phyloP scores from a whole-genome alignment of 1,284 basidiomycete genomes.

The Pyrrhoderma noxium region DNA sequence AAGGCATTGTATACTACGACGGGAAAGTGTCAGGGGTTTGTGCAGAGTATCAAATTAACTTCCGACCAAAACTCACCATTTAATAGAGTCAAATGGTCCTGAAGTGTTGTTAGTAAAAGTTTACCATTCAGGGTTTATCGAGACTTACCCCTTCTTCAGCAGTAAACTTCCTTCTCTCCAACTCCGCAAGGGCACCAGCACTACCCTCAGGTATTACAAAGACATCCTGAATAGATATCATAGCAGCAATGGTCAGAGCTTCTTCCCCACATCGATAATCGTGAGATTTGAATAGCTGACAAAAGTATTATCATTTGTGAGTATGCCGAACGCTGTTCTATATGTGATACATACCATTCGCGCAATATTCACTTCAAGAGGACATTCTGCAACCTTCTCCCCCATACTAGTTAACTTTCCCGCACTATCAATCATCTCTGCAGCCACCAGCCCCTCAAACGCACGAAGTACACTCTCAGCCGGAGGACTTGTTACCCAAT shows the following conservation, averaged over 20 bases:
- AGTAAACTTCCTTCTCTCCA: constrained; percentile 91
- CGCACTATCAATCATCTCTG: constrained; percentile 67
- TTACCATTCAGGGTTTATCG: neutral
- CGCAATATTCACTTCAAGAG: constrained; percentile 68
- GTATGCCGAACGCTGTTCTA: too few species aligned
- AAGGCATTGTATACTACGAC: constrained; percentile 91
- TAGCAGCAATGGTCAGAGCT: constrained; percentile 90
- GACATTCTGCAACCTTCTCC: constrained; percentile 70
- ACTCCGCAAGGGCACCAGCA: constrained; percentile 77
- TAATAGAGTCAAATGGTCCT: constrained; percentile 88
- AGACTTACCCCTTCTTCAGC: constrained; percentile 86
- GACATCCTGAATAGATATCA: constrained; percentile 87
- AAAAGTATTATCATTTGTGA: neutral
- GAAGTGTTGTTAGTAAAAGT: constrained; percentile 14
- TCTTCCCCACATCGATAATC: constrained; percentile 87
- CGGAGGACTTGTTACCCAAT: constrained; percentile 87
- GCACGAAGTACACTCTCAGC: constrained; percentile 81
- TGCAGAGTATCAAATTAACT: neutral
- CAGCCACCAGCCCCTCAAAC: constrained; percentile 63
- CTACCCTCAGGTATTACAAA: constrained; percentile 83
- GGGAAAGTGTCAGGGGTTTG: constrained; percentile 11
- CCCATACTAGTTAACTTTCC: constrained; percentile 61
- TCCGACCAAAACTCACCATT: constrained; percentile 53
- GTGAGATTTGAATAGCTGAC: constrained; percentile 77
- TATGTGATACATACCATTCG: constrained; percentile 51